A percentile compares a stretch with the other conserved stretches of the same genome.
Evolutionary conservation across 257 asterid genomes (phyloP).

Genomic region (Gentiana straminea): DNA sequence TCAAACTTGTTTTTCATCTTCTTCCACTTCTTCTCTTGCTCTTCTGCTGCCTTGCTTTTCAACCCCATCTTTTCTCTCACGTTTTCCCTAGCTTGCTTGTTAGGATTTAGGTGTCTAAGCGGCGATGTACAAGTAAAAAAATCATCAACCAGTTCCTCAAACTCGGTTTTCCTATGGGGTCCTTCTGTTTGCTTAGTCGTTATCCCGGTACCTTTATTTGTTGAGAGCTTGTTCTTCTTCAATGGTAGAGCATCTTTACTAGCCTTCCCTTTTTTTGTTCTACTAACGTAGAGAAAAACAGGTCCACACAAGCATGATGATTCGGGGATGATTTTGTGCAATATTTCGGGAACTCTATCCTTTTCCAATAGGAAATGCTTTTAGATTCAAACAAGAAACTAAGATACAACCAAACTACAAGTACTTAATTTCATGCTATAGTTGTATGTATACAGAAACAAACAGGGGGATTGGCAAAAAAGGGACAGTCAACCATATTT

Average conservation of each 20-base stretch:
- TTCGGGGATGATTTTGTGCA: no score
- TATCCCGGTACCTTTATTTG: conserved; percentile 43
- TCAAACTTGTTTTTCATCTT: conserved; percentile 35
- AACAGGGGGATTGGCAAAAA: no score
- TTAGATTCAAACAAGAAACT: no score
- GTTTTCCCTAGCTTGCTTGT: conserved; percentile 55
- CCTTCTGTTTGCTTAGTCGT: conserved; percentile 29
- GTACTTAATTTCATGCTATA: no score
- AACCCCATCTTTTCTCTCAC: conserved; percentile 80
- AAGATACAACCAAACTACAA: no score
- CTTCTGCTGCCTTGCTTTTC: conserved; percentile 49
- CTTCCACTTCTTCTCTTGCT: conserved; percentile 49
- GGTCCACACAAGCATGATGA: no score
- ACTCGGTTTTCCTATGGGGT: conserved; percentile 43
- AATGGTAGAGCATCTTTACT: conserved; percentile 45
- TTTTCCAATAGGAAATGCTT: no score
- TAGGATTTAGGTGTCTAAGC: conserved; percentile 58
- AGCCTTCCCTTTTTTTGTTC: conserved; percentile 82
- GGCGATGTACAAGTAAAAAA: conserved; percentile 66
- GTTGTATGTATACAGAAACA: no score
- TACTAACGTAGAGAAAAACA: conserved; percentile 40
- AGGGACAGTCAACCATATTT: no score
- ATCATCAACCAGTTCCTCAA: conserved; percentile 52
- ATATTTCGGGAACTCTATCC: no score
- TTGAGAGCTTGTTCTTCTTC: conserved; percentile 54